phyloP scores from a whole-genome alignment of 2,329 filamentous ascomycete genomes.

The Pezicula carpinea region DNA sequence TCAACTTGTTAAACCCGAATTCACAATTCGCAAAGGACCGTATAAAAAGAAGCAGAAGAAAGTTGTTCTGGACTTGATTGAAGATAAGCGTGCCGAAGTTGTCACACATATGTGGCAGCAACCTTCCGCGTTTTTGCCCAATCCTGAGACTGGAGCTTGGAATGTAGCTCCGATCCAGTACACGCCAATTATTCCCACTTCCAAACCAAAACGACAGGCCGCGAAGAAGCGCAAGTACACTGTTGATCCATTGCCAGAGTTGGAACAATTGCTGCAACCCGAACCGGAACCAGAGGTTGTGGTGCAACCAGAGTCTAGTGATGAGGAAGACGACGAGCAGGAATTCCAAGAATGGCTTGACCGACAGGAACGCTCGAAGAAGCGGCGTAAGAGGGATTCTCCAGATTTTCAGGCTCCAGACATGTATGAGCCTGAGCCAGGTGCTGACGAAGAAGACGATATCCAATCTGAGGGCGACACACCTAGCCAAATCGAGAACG shows the following conservation, averaged over 20 bases:
- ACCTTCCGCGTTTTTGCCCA: conserved; percentile 15
- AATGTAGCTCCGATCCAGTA: conserved; percentile 4
- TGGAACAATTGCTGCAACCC: too few species aligned
- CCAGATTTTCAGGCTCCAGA: neutral
- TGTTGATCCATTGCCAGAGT: too few species aligned
- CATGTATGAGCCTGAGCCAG: neutral
- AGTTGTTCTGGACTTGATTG: neutral
- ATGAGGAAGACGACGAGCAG: too few species aligned
- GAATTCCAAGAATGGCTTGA: neutral
- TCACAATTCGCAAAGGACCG: neutral
- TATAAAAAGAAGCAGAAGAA: neutral
- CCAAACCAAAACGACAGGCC: conserved; percentile 1
- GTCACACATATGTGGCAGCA: conserved; percentile 12
- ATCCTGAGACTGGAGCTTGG: conserved; percentile 25
- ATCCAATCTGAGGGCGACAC: neutral
- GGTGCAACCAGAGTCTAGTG: too few species aligned
- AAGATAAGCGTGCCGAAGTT: neutral
- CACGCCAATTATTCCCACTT: neutral
- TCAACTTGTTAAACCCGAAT: neutral
- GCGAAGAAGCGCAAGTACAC: neutral
- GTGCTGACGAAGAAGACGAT: neutral
- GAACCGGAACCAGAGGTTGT: too few species aligned
- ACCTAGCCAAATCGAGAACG: too few species aligned
- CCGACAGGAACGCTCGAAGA: neutral
- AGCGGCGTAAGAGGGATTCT: neutral